These are phyloP conservation scores for Schoenoplectus tabernaemontani DNA, from an alignment of 202 grass and related monocot genomes.

Conservation along the genomic window DNA sequence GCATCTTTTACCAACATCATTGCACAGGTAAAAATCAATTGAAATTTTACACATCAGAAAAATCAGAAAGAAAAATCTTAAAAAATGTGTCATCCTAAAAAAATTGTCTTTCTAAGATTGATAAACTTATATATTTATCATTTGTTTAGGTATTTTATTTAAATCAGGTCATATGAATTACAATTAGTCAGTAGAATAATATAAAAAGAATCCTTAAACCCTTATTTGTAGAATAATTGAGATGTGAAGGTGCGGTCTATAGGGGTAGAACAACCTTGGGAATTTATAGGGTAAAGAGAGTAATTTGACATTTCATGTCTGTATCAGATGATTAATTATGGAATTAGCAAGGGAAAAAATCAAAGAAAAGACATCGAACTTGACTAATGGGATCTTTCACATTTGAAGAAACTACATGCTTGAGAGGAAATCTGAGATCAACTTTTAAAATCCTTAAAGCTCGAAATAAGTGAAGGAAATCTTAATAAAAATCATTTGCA, in stretches of 20 bases:
- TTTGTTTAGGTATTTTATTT: not conserved
- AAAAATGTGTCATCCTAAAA: not conserved
- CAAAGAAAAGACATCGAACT: slow-evolving; percentile 16
- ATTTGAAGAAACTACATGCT: slow-evolving; percentile 61
- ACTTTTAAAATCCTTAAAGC: slow-evolving; percentile 81
- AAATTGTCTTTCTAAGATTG: not conserved
- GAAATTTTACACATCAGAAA: not conserved
- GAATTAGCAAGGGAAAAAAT: not conserved
- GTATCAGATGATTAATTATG: not conserved
- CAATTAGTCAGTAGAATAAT: too few relatives aligned
- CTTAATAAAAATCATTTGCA: not conserved
- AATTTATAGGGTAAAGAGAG: not conserved
- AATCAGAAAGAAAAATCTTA: too few relatives aligned
- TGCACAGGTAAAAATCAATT: not conserved
- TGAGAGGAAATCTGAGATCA: slow-evolving; percentile 68
- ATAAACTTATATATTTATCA: not conserved
- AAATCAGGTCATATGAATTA: not conserved
- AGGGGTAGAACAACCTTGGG: not conserved
- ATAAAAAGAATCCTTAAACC: too few relatives aligned
- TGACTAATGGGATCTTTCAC: slow-evolving; percentile 82
- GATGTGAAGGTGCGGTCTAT: not conserved
- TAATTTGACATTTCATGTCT: not conserved
- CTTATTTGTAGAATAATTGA: too few relatives aligned
- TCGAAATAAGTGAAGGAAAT: not conserved
- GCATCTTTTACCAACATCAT: too few relatives aligned